A percentile compares a stretch with the other conserved stretches of the same genome.
These are phyloP conservation scores for Exophiala phaeomuriformis DNA, from an alignment of 2,329 filamentous ascomycete species.

Conservation along the genomic window DNA sequence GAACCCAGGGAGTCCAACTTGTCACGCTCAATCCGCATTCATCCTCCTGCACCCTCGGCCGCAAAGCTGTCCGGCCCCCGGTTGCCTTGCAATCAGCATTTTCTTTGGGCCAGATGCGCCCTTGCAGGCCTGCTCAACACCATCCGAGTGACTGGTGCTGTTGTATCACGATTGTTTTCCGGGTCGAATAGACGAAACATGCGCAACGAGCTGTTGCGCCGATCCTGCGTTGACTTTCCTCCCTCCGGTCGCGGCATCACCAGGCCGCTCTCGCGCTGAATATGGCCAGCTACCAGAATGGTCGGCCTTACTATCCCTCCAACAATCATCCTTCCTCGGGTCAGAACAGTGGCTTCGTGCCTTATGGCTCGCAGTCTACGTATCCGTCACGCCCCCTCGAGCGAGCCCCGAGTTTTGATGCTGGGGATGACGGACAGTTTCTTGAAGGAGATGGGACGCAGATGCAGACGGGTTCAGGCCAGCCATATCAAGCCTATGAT, in stretches of 20 bases:
- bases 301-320: slow-evolving; percentile 42
- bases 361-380: slow-evolving; percentile 31
- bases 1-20: too few relatives aligned
- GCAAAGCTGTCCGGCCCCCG: neutral
- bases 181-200: slow-evolving; percentile 14
- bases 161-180: neutral
- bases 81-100: slow-evolving; percentile 10
- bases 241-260: slow-evolving; percentile 6
- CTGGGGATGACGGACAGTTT: slow-evolving; percentile 61
- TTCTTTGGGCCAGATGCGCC: slow-evolving; percentile 10
- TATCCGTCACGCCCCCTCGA: slow-evolving; percentile 35
- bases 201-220: slow-evolving; percentile 12
- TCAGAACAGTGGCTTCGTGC: slow-evolving; percentile 38
- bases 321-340: slow-evolving; percentile 29
- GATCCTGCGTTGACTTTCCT: slow-evolving; percentile 18
- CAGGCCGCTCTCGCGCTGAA: slow-evolving; percentile 13
- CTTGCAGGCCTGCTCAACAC: slow-evolving; percentile 8
- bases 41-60: neutral
- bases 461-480: slow-evolving; percentile 2
- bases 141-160: slow-evolving; percentile 7
- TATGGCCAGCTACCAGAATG: slow-evolving; percentile 53
- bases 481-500: slow-evolving; percentile 13
- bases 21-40: neutral
- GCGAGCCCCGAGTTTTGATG: slow-evolving; percentile 66
- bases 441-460: slow-evolving; percentile 32